A percentile compares a stretch with the other conserved stretches of the same genome.
Conservation (phyloP, 306 rosid genomes). For the Quercus cerris region DNA sequence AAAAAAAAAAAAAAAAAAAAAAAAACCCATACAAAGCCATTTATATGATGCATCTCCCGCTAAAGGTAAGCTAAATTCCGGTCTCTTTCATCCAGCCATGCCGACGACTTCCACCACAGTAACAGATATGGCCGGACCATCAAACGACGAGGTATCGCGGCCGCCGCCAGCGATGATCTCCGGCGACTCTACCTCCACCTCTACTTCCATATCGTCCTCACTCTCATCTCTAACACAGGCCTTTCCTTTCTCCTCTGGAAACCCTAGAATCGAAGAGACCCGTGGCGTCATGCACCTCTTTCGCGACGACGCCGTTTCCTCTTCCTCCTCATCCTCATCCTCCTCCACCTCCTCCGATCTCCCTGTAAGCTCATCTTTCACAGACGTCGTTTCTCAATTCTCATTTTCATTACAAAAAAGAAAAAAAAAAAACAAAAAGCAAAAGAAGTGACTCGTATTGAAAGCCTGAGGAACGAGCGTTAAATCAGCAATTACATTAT, state of each 20-base stretch:
- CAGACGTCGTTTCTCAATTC: background rate
- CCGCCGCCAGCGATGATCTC: conserved; percentile 21
- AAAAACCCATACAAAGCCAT: no score
- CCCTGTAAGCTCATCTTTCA: conserved; percentile 41
- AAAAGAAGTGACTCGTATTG: no score
- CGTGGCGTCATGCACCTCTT: conserved; percentile 87
- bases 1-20: no score
- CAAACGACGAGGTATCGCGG: conserved; percentile 40
- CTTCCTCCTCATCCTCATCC: conserved; percentile 22
- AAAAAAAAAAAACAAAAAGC: no score
- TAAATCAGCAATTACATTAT: no score
- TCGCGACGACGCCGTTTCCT: conserved; percentile 37
- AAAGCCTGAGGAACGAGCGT: no score
- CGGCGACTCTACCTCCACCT: conserved; percentile 32
- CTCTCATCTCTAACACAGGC: conserved; percentile 50
- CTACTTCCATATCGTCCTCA: conserved; percentile 46
- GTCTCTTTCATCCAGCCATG: background rate
- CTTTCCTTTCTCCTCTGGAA: conserved; percentile 90
- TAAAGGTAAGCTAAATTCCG: no score
- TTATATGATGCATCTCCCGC: no score
- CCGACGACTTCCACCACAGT: conserved; percentile 45
- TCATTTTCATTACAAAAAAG: no score
- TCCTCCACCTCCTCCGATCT: conserved; percentile 32
- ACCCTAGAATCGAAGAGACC: conserved; percentile 96
- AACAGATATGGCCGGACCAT: conserved; percentile 12